Conservation (phyloP, 768 basidiomycete species). For the Trametes gibbosa region DNA sequence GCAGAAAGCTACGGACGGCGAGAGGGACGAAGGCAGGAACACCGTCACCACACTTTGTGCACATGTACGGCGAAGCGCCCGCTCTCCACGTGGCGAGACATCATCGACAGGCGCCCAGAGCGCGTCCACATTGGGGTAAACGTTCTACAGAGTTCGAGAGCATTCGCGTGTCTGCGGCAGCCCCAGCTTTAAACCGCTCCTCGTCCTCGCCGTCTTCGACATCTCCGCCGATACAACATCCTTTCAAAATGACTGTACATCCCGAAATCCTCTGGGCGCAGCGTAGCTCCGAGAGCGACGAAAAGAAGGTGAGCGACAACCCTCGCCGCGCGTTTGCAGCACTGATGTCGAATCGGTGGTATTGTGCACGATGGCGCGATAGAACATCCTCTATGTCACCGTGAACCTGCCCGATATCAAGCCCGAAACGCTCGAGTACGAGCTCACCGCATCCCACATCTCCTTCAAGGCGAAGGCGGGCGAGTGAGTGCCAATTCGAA, state of each 20-base stretch:
- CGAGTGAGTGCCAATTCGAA: conserved; percentile 44
- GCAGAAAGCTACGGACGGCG: neutral
- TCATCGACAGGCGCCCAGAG: neutral
- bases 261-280: conserved; percentile 97
- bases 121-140: neutral
- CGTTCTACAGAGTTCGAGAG: conserved; percentile 30
- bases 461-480: conserved; percentile 65
- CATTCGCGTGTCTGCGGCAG: conserved; percentile 18
- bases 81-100: neutral
- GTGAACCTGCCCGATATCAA: conserved; percentile 78
- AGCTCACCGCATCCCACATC: conserved; percentile 54
- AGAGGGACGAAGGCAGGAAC: neutral
- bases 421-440: conserved; percentile 53
- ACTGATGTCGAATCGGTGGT: conserved; percentile 1
- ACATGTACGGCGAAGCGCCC: no score
- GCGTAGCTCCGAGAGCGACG: conserved; percentile 64
- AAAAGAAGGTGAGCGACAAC: conserved; percentile 58
- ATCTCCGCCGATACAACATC: conserved; percentile 16
- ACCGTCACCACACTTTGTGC: no score
- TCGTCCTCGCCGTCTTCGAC: conserved; percentile 14
- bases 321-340: neutral
- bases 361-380: conserved; percentile 6
- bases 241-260: conserved; percentile 45
- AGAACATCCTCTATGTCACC: conserved; percentile 89
- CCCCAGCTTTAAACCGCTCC: conserved; percentile 16